Conservation (phyloP, 179 eudicot genomes). For the Silene noctiflora region DNA sequence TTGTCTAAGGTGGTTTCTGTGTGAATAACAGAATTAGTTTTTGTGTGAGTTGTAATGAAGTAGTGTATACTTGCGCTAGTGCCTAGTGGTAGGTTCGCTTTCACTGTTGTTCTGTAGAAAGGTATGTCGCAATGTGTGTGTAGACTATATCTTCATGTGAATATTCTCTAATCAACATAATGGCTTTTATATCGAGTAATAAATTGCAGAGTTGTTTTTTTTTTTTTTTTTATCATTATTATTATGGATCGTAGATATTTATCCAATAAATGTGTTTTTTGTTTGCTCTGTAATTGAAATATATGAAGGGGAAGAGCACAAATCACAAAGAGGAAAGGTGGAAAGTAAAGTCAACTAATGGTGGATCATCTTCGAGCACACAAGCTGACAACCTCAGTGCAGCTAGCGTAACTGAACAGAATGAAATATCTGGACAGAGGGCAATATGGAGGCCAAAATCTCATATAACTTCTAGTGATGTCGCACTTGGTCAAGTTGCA, state of each 20-base stretch:
- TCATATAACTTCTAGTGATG: conserved; percentile 43
- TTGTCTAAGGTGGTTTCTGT: not conserved
- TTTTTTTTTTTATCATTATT: no score
- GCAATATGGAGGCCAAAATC: conserved; percentile 56
- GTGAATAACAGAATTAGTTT: not conserved
- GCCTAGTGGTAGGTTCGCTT: not conserved
- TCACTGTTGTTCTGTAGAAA: not conserved
- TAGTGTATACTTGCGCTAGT: conserved; percentile 1
- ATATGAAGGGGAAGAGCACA: conserved; percentile 35
- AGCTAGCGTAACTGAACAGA: conserved; percentile 34
- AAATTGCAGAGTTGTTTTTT: not conserved
- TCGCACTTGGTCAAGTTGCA: conserved; percentile 25
- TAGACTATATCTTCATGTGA: not conserved
- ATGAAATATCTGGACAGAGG: conserved; percentile 34
- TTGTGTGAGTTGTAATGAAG: not conserved
- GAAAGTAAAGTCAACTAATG: conserved; percentile 42
- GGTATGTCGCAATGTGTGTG: not conserved
- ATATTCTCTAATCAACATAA: not conserved
- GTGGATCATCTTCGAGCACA: conserved; percentile 29
- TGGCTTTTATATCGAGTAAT: not conserved
- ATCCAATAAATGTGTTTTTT: not conserved
- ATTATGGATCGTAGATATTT: not conserved
- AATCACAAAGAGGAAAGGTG: conserved; percentile 39
- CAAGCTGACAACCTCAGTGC: conserved; percentile 27
- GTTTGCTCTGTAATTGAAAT: not conserved